These are phyloP conservation scores for Hymenotorrendiella dingleyae DNA, from an alignment of 2,329 filamentous ascomycete genomes.

Conservation along the genomic window DNA sequence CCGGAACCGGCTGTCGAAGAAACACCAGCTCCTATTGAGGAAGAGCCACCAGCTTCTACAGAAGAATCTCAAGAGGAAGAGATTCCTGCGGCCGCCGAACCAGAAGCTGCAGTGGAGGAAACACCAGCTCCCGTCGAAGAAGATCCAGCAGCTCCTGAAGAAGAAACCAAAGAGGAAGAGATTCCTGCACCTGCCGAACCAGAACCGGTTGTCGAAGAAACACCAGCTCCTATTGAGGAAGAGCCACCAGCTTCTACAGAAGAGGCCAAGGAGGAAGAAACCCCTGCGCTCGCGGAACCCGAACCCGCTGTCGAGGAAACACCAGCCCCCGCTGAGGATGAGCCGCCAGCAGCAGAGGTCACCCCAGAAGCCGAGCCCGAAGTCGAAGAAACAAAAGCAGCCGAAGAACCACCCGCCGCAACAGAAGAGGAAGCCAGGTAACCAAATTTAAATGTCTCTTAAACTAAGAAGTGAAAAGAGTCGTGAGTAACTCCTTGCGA, in stretches of 20 bases:
- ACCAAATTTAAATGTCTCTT: neutral
- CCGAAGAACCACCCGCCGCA: neutral
- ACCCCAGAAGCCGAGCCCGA: neutral
- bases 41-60: neutral
- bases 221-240: neutral
- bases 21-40: neutral
- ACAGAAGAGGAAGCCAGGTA: neutral
- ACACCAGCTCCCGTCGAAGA: neutral
- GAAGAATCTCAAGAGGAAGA: neutral
- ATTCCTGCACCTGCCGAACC: neutral
- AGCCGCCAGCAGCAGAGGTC: slow-evolving; percentile 1
- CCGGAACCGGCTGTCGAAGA: neutral
- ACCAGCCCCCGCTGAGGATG: neutral
- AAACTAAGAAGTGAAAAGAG: too few relatives aligned
- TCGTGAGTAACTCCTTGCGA: too few relatives aligned
- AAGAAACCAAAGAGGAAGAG: neutral
- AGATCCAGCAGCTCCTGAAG: neutral
- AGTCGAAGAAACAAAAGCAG: neutral
- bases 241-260: neutral
- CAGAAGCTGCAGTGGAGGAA: neutral
- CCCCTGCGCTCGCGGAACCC: neutral
- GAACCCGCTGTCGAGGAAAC: neutral
- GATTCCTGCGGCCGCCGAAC: too few relatives aligned
- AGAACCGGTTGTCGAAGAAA: neutral
- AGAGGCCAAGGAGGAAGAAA: neutral